Conservation (phyloP, 78 protist species). For the Dictyostelium brefeldianum region DNA sequence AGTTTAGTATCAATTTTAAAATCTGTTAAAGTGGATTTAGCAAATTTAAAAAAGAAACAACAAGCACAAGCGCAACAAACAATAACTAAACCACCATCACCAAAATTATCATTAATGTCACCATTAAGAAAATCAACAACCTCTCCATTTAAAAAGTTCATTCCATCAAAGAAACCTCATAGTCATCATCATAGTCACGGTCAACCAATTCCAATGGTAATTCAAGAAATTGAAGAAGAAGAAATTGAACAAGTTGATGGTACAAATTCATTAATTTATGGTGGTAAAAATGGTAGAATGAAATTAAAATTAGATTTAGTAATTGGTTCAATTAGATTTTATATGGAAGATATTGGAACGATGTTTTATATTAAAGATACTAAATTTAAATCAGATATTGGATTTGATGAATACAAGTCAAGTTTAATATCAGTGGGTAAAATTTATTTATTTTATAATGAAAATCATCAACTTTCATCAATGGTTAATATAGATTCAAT, state of each 20-base stretch:
- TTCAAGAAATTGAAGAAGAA: neutral
- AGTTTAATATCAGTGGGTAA: constrained; percentile 26
- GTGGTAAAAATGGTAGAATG: neutral
- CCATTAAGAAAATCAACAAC: constrained; percentile 48
- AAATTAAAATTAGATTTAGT: constrained; percentile 20
- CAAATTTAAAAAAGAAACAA: constrained; percentile 11
- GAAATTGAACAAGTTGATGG: neutral
- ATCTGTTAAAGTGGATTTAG: neutral
- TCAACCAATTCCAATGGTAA: neutral
- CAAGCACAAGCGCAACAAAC: neutral
- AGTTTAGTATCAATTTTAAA: neutral
- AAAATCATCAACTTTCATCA: neutral
- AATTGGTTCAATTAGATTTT: constrained; percentile 25
- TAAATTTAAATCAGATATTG: neutral
- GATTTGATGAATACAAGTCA: neutral
- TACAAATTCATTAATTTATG: neutral
- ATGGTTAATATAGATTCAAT: neutral
- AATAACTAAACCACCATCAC: neutral
- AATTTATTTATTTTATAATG: constrained; percentile 13
- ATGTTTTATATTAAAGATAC: constrained; percentile 32
- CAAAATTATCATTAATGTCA: constrained; percentile 15
- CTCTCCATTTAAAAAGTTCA: constrained; percentile 34
- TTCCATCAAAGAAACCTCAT: neutral
- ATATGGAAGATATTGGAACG: constrained; percentile 9
- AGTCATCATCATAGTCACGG: neutral